Percentiles rank a stretch among this genome's conserved stretches.
Evolutionary conservation across 192 early-diverging fungal genomes (phyloP).

Genomic region (Coemansia sp.): DNA sequence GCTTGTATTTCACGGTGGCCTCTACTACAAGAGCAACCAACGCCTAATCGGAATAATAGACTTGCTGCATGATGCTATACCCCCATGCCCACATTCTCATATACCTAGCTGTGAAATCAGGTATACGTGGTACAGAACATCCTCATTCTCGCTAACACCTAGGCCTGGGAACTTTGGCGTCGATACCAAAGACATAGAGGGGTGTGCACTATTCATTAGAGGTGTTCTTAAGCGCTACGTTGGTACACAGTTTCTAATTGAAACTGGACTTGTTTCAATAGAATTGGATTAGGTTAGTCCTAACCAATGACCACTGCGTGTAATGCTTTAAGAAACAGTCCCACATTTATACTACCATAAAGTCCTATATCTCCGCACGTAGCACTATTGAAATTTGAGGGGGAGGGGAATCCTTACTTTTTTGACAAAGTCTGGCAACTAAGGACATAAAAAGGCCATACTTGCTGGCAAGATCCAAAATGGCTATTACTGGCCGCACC

Average conservation of each 20-base stretch:
- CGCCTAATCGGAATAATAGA: background rate
- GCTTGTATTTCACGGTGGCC: background rate
- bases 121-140: background rate
- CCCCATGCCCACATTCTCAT: no score
- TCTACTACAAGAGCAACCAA: background rate
- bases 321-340: no score
- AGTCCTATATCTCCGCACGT: no score
- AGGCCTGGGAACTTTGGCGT: background rate
- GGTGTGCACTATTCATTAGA: background rate
- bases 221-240: background rate
- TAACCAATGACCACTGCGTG: no score
- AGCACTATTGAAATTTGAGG: no score
- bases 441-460: no score
- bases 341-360: no score
- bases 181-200: background rate
- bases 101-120: background rate
- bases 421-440: no score
- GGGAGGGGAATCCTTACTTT: no score
- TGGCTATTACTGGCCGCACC: no score
- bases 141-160: background rate
- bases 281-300: no score
- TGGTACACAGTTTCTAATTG: background rate
- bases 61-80: background rate
- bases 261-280: background rate
- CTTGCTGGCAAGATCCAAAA: no score